Evolutionary conservation across 2,329 filamentous ascomycete genomes (phyloP).

Genomic region (Pseudogymnoascus sp.): DNA sequence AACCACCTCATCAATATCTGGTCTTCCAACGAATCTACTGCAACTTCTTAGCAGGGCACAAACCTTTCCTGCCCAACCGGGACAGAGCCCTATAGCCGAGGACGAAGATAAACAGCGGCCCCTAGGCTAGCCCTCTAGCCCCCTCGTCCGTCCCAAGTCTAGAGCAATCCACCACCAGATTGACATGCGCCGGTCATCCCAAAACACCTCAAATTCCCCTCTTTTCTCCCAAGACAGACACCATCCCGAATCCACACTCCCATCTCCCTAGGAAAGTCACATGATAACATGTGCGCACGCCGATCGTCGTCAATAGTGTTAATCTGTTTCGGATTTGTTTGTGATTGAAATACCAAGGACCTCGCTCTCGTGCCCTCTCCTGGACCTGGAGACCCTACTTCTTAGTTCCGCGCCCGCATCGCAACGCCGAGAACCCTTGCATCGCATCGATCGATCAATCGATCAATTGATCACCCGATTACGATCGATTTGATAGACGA

Average conservation of each 20-base stretch:
- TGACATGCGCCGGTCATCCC: background rate
- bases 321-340: background rate
- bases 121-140: background rate
- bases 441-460: background rate
- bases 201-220: background rate
- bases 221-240: background rate
- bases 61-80: background rate
- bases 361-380: background rate
- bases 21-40: background rate
- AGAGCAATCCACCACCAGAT: background rate
- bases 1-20: background rate
- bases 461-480: background rate
- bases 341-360: background rate
- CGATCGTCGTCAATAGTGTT: background rate
- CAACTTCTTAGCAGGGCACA: background rate
- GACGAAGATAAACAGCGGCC: background rate
- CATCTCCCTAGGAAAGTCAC: background rate
- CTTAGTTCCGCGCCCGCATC: background rate
- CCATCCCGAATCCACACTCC: background rate
- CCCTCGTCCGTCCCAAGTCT: background rate
- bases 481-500: background rate
- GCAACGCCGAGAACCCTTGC: background rate
- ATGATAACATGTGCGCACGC: slow-evolving; percentile 2
- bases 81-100: background rate
- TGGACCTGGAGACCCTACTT: background rate